Conservation (phyloP, 2,329 filamentous ascomycete species). For the Microsporum ferrugineum region DNA sequence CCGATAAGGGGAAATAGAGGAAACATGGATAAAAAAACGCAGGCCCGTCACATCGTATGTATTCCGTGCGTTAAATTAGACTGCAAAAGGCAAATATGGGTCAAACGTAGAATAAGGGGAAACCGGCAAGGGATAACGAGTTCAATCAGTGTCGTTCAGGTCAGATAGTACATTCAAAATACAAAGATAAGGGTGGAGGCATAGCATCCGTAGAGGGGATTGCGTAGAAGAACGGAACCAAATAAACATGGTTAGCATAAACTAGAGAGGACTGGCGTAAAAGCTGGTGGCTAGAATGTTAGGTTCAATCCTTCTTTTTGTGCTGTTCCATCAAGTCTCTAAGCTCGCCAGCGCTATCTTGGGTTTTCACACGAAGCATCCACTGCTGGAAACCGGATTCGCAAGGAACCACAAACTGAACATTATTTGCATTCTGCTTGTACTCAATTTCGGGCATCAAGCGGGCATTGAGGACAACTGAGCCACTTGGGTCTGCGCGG, state of each 20-base stretch:
- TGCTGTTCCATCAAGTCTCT: constrained; percentile 37
- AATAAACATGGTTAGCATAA: background rate
- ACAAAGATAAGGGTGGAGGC: background rate
- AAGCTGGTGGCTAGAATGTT: background rate
- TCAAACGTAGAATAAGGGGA: background rate
- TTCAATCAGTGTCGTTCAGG: background rate
- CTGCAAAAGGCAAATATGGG: background rate
- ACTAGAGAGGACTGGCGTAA: background rate
- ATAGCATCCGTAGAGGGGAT: background rate
- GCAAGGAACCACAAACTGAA: constrained; percentile 38
- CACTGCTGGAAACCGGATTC: constrained; percentile 56
- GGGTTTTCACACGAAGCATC: constrained; percentile 58
- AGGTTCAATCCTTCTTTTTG: constrained; percentile 25
- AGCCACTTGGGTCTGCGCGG: constrained; percentile 63
- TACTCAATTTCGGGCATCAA: constrained; percentile 54
- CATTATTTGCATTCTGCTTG: constrained; percentile 41
- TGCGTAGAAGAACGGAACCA: background rate
- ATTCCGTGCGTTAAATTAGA: background rate
- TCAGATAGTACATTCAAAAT: constrained; percentile 6
- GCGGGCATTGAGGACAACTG: constrained; percentile 59
- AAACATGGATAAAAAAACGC: background rate
- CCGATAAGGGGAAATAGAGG: background rate
- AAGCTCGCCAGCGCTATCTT: constrained; percentile 41
- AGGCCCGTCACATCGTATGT: background rate
- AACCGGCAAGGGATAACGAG: background rate